phyloP scores from a whole-genome alignment of 2,329 filamentous ascomycete genomes.

The Rhinocladiella mackenziei region DNA sequence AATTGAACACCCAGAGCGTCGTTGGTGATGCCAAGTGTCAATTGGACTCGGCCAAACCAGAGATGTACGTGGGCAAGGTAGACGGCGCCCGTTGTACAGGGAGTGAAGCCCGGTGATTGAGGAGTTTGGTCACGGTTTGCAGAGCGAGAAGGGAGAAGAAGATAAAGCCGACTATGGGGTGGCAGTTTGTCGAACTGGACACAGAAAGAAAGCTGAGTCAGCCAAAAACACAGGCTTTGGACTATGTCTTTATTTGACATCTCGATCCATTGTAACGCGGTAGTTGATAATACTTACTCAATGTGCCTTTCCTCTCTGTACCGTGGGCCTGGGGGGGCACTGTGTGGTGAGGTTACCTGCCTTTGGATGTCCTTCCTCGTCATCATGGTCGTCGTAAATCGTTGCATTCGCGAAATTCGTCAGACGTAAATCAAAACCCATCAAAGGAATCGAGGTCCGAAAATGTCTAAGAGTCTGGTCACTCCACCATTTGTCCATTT shows the following conservation, averaged over 20 bases:
- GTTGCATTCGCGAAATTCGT: too few relatives aligned
- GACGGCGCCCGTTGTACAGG: conserved; percentile 36
- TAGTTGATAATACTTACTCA: too few relatives aligned
- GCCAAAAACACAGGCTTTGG: too few relatives aligned
- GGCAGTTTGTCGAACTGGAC: conserved; percentile 11
- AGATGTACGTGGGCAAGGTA: conserved; percentile 40
- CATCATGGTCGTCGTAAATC: not conserved
- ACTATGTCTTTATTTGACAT: too few relatives aligned
- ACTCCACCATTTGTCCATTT: conserved; percentile 5
- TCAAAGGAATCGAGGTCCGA: not conserved
- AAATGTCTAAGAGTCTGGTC: not conserved
- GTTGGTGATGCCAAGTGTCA: conserved; percentile 54
- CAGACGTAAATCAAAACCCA: too few relatives aligned
- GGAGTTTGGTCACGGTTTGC: conserved; percentile 31
- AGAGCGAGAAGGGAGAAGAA: conserved; percentile 30
- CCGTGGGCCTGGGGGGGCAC: too few relatives aligned
- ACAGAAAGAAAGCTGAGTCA: not conserved
- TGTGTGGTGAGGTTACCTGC: too few relatives aligned
- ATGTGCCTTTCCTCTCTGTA: too few relatives aligned
- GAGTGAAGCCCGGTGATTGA: conserved; percentile 41
- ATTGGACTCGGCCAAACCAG: conserved; percentile 51
- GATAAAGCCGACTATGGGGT: conserved; percentile 31
- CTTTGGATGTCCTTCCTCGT: not conserved
- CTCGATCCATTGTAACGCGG: too few relatives aligned
- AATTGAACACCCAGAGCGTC: conserved; percentile 49